phyloP scores from a whole-genome alignment of 129 eudicot species.

The Arctium lappa region DNA sequence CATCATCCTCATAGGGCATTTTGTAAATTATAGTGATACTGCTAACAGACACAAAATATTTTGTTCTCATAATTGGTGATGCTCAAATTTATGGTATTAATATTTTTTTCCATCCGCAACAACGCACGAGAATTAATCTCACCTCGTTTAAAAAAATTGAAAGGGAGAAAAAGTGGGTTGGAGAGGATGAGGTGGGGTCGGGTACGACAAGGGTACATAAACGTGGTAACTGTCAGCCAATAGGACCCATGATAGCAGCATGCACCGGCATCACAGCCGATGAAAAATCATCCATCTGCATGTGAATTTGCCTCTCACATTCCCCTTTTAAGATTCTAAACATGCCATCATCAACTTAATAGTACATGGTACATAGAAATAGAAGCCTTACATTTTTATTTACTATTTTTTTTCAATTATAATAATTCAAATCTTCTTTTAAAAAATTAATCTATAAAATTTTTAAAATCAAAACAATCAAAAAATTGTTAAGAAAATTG shows the following conservation, averaged over 20 bases:
- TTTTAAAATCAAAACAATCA: neutral
- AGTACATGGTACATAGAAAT: slow-evolving; percentile 28
- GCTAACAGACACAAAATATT: too few relatives aligned
- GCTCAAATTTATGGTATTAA: too few relatives aligned
- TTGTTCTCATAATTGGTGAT: too few relatives aligned
- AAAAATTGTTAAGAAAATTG: neutral
- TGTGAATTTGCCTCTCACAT: slow-evolving; percentile 29
- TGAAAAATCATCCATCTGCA: slow-evolving; percentile 34
- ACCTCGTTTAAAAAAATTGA: neutral
- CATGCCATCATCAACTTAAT: slow-evolving; percentile 8
- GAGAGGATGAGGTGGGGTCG: slow-evolving; percentile 3
- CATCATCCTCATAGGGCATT: too few relatives aligned
- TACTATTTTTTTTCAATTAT: too few relatives aligned
- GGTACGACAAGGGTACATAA: slow-evolving; percentile 28
- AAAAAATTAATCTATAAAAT: neutral
- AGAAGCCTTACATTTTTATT: neutral
- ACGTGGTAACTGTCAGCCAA: slow-evolving; percentile 22
- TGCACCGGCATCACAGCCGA: slow-evolving; percentile 32
- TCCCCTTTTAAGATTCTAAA: slow-evolving; percentile 28
- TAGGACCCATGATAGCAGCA: slow-evolving; percentile 32
- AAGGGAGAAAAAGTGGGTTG: neutral
- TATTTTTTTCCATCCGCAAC: too few relatives aligned
- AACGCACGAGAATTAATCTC: too few relatives aligned
- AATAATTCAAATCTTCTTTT: neutral
- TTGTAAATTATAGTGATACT: too few relatives aligned